phyloP scores from a whole-genome alignment of 1,284 basidiomycete genomes.

The Lignosus rhinocerotis region DNA sequence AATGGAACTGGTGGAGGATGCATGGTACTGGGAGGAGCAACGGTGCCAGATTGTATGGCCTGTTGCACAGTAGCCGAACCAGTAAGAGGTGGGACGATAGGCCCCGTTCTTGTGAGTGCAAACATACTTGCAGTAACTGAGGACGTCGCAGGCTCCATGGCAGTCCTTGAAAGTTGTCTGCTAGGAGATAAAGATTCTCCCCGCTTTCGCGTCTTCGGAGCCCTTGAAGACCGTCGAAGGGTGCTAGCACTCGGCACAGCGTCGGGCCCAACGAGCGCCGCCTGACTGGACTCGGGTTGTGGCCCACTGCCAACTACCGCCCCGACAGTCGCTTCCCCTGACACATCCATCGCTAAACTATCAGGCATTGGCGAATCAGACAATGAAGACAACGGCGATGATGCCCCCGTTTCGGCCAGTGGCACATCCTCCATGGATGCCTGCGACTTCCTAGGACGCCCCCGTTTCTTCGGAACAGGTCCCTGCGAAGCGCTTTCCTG shows the following conservation, averaged over 20 bases:
- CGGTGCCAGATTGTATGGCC: background rate
- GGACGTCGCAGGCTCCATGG: too few species aligned
- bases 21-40: background rate
- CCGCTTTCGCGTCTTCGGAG: conserved; percentile 10
- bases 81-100: too few species aligned
- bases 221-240: conserved; percentile 20
- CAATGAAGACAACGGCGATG: conserved; percentile 11
- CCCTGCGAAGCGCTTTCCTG: conserved; percentile 8
- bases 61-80: background rate
- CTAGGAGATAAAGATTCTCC: conserved; percentile 8
- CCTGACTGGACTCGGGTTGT: too few species aligned
- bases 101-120: too few species aligned
- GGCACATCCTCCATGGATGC: background rate
- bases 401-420: background rate
- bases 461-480: conserved; percentile 26
- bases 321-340: background rate
- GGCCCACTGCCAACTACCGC: background rate
- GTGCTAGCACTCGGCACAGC: background rate
- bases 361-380: background rate
- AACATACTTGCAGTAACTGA: too few species aligned
- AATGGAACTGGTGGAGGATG: background rate
- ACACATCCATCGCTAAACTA: background rate
- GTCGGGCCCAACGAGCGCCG: background rate
- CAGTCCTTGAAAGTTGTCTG: background rate
- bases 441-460: conserved; percentile 20